Evolutionary conservation across 306 rosid species (phyloP).

Genomic region (Benincasa hispida): DNA sequence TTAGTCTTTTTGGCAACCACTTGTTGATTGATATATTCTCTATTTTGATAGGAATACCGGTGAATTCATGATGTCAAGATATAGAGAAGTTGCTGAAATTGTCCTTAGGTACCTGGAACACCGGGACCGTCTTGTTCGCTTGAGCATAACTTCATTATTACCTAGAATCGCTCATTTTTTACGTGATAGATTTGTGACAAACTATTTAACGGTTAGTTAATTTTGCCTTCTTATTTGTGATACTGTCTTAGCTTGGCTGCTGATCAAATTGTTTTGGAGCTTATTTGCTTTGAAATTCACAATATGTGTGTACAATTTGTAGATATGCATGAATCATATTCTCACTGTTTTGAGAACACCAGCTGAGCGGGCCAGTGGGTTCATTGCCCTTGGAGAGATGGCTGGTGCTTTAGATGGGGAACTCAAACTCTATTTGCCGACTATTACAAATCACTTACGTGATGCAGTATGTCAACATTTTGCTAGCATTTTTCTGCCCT

Average conservation of each 20-base stretch:
- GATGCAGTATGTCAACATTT: conserved; percentile 65
- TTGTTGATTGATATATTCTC: conserved; percentile 3
- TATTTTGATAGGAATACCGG: conserved; percentile 78
- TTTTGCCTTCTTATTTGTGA: conserved; percentile 11
- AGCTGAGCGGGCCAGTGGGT: conserved; percentile 95
- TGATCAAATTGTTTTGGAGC: conserved; percentile 4
- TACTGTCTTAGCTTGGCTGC: neutral
- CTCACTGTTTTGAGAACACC: conserved; percentile 83
- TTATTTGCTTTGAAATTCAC: neutral
- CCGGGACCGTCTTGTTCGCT: conserved; percentile 90
- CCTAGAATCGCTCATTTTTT: conserved; percentile 97
- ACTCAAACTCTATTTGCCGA: conserved; percentile 77
- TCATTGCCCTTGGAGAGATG: conserved; percentile 99
- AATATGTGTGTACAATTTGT: conserved; percentile 21
- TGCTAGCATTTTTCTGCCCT: neutral
- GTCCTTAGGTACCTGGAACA: conserved; percentile 90
- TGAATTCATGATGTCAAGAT: conserved; percentile 99
- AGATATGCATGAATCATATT: conserved; percentile 99
- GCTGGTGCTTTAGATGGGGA: conserved; percentile 98
- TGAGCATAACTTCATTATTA: conserved; percentile 89
- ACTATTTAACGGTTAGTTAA: conserved; percentile 66
- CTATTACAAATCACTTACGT: conserved; percentile 69
- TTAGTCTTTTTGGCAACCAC: neutral
- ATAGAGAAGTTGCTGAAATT: conserved; percentile 95
- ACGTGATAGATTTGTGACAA: conserved; percentile 95